Evolutionary conservation across 768 basidiomycete genomes (phyloP).

Genomic region (Auricularia heimuer): DNA sequence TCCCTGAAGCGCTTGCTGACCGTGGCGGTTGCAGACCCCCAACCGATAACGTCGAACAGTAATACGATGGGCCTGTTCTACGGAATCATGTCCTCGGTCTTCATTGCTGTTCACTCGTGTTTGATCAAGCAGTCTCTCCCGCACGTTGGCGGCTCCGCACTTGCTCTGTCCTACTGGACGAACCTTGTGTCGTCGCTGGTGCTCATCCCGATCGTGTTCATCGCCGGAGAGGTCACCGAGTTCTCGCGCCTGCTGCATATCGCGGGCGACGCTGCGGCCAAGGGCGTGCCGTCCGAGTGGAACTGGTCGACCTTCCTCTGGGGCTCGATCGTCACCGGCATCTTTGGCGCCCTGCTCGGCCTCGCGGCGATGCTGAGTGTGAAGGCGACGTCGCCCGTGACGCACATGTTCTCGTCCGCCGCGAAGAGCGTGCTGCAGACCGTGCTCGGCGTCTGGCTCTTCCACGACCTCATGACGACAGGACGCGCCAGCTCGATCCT

Average conservation of each 20-base stretch:
- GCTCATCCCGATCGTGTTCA: slow-evolving; percentile 27
- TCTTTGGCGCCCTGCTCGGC: slow-evolving; percentile 35
- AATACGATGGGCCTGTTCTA: slow-evolving; percentile 25
- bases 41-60: background rate
- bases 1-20: background rate
- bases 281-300: slow-evolving; percentile 2
- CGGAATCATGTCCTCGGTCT: slow-evolving; percentile 30
- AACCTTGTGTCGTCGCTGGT: slow-evolving; percentile 28
- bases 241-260: slow-evolving; percentile 10
- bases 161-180: slow-evolving; percentile 33
- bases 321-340: slow-evolving; percentile 23
- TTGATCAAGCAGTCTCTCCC: slow-evolving; percentile 31
- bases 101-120: slow-evolving; percentile 34
- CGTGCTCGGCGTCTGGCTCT: slow-evolving; percentile 30
- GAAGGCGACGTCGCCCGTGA: slow-evolving; percentile 38
- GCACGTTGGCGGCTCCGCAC: slow-evolving; percentile 28
- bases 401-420: slow-evolving; percentile 36
- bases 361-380: slow-evolving; percentile 35
- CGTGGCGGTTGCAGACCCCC: background rate
- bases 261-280: slow-evolving; percentile 9
- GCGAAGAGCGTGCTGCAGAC: slow-evolving; percentile 36
- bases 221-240: slow-evolving; percentile 25
- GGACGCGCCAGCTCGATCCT: slow-evolving; percentile 75
- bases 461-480: slow-evolving; percentile 29
- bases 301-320: slow-evolving; percentile 9